Conservation (phyloP, 2,329 filamentous ascomycete genomes). For the Immersiporthe knoxdaviesiana region DNA sequence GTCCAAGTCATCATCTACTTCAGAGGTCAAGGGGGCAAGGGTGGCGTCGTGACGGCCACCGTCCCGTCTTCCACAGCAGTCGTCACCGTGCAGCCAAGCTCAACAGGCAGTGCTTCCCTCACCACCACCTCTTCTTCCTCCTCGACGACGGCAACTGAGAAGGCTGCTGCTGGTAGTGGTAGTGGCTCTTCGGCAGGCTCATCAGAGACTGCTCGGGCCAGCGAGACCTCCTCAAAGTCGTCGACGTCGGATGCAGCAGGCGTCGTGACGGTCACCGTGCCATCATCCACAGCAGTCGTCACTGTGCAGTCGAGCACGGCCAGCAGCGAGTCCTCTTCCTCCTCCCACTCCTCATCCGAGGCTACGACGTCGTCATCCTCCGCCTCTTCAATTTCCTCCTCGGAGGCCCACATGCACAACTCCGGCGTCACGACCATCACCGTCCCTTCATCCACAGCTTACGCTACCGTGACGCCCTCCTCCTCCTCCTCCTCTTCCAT, state of each 20-base stretch:
- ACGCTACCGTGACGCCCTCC: conserved; percentile 14
- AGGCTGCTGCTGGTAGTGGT: neutral
- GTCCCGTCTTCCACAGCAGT: conserved; percentile 13
- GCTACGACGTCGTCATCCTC: neutral
- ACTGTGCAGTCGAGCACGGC: conserved; percentile 2
- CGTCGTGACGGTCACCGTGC: conserved; percentile 15
- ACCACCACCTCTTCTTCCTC: neutral
- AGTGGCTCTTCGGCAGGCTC: neutral
- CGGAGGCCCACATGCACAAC: neutral
- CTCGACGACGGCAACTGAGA: neutral
- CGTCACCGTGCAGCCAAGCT: conserved; percentile 2
- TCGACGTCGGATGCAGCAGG: neutral
- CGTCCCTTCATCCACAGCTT: conserved; percentile 20
- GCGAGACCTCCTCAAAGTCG: neutral
- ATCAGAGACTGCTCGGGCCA: neutral
- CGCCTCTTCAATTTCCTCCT: no score
- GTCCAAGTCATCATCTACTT: neutral
- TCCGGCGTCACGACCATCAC: conserved; percentile 21
- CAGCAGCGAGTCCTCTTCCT: neutral
- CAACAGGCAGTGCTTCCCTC: neutral
- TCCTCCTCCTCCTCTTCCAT: neutral
- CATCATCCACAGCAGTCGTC: neutral
- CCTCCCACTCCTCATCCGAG: neutral
- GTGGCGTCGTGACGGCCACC: conserved; percentile 4
- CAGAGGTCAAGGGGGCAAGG: neutral